phyloP scores from a whole-genome alignment of 1,139 yeast species.

The Diutina rugosa region DNA sequence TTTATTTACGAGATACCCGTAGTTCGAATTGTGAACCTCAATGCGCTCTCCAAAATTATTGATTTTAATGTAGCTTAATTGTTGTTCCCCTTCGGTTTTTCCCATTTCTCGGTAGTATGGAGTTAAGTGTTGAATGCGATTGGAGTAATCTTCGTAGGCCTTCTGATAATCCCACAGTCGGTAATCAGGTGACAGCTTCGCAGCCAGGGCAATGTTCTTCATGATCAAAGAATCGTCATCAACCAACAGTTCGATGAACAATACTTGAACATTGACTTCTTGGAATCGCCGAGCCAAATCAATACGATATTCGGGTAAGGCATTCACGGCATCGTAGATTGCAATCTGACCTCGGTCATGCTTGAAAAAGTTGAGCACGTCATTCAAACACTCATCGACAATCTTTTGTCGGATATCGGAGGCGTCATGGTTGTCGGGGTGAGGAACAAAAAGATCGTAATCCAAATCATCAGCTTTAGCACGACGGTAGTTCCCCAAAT shows the following conservation, averaged over 20 bases:
- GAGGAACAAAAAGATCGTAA: slow-evolving; percentile 58
- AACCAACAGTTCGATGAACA: slow-evolving; percentile 81
- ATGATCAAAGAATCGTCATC: slow-evolving; percentile 60
- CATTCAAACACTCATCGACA: slow-evolving; percentile 52
- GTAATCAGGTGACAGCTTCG: slow-evolving; percentile 83
- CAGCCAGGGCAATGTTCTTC: slow-evolving; percentile 69
- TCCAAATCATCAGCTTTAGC: slow-evolving; percentile 44
- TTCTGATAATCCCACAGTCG: slow-evolving; percentile 51
- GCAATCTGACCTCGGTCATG: slow-evolving; percentile 84
- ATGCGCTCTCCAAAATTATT: slow-evolving; percentile 86
- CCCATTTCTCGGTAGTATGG: slow-evolving; percentile 43
- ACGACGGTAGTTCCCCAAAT: slow-evolving; percentile 84
- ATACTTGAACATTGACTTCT: slow-evolving; percentile 51
- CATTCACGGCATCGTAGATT: slow-evolving; percentile 91
- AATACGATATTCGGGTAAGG: slow-evolving; percentile 54
- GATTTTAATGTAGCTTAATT: slow-evolving; percentile 64
- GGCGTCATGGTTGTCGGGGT: slow-evolving; percentile 43
- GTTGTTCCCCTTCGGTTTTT: slow-evolving; percentile 28
- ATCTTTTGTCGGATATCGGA: slow-evolving; percentile 44
- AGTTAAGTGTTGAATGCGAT: slow-evolving; percentile 36
- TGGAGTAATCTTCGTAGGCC: slow-evolving; percentile 50
- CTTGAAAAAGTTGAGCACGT: slow-evolving; percentile 58
- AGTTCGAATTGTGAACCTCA: slow-evolving; percentile 65
- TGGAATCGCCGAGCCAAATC: slow-evolving; percentile 43
- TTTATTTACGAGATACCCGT: slow-evolving; percentile 81